A percentile compares a stretch with the other conserved stretches of the same genome.
phyloP scores from a whole-genome alignment of 176 grass and related monocot species.

The Triticum dicoccoides region DNA sequence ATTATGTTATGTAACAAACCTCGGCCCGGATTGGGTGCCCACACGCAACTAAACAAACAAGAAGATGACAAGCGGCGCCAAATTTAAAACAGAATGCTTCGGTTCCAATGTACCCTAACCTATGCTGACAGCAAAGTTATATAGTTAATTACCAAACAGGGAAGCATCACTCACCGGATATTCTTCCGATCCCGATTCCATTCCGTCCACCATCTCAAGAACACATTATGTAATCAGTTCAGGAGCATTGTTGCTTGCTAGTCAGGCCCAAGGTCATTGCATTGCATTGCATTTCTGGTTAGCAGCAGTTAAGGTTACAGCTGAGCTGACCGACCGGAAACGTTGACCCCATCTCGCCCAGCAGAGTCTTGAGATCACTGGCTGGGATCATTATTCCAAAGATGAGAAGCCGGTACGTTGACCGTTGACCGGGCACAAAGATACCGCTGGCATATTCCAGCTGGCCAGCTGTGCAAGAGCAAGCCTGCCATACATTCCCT shows the following conservation, averaged over 20 bases:
- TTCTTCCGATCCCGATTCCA: background rate
- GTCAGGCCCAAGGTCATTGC: background rate
- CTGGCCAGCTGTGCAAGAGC: conserved; percentile 15
- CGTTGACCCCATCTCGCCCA: background rate
- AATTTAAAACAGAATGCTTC: background rate
- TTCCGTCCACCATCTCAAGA: background rate
- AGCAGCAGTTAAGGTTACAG: background rate
- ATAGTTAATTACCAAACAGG: background rate
- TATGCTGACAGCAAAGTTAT: background rate
- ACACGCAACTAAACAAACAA: background rate
- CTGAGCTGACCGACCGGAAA: background rate
- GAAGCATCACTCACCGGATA: background rate
- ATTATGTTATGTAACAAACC: background rate
- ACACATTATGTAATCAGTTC: background rate
- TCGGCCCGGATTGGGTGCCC: background rate
- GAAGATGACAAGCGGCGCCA: background rate
- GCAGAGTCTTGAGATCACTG: background rate
- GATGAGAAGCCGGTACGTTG: background rate
- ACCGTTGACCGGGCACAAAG: background rate
- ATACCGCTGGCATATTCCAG: conserved; percentile 20
- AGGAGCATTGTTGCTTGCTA: too few relatives aligned
- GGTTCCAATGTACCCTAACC: background rate
- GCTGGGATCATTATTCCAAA: background rate
- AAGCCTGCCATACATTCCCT: background rate
- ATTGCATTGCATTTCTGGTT: background rate